phyloP scores from a whole-genome alignment of 805 yeast species.

The Wickerhamomyces strasburgensis region DNA sequence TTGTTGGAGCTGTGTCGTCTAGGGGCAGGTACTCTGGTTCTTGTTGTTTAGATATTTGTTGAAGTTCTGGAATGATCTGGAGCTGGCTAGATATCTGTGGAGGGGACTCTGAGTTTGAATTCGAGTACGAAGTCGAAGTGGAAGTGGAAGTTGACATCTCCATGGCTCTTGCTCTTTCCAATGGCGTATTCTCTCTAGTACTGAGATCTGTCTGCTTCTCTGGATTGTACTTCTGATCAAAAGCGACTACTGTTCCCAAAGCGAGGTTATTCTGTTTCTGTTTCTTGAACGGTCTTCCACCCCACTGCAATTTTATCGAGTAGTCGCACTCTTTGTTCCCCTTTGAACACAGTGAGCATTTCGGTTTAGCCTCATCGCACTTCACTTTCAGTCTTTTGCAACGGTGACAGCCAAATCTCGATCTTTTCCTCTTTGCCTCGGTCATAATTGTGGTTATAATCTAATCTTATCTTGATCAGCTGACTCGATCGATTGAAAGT shows the following conservation, averaged over 20 bases:
- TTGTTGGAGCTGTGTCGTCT: no score
- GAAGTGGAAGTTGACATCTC: no score
- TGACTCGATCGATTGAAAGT: no score
- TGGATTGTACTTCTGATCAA: constrained; percentile 14
- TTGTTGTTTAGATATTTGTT: no score
- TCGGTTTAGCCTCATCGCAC: constrained; percentile 66
- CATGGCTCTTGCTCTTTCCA: background rate
- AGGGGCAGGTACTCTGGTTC: no score
- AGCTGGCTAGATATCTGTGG: no score
- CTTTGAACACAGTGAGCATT: constrained; percentile 52
- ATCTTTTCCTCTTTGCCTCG: constrained; percentile 39
- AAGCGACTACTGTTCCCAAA: constrained; percentile 16
- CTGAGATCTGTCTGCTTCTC: no score
- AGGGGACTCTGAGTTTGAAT: no score
- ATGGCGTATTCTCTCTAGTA: background rate
- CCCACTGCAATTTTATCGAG: constrained; percentile 62
- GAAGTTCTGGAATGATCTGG: no score
- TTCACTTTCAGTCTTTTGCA: constrained; percentile 61
- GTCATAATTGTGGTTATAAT: no score
- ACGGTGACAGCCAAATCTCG: constrained; percentile 55
- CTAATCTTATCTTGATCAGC: no score
- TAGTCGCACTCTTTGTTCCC: constrained; percentile 53
- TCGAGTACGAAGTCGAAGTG: no score
- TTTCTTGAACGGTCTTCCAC: constrained; percentile 61
- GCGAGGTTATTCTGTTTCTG: constrained; percentile 26